Conservation (phyloP, 2,329 filamentous ascomycete genomes). For the Thelonectria rubi region DNA sequence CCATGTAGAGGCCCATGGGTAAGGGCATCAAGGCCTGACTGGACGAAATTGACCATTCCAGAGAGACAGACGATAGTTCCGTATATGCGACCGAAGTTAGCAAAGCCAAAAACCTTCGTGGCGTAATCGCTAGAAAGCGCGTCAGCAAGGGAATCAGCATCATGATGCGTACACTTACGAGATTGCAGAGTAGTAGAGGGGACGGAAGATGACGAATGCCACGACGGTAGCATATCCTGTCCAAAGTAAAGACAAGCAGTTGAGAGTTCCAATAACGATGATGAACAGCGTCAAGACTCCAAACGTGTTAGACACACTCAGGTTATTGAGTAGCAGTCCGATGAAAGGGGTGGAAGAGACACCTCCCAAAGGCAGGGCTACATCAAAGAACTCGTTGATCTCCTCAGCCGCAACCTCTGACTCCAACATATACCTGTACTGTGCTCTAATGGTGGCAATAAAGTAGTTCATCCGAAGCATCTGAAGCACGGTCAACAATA, state of each 20-base stretch:
- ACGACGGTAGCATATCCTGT: constrained; percentile 73
- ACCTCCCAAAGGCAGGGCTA: constrained; percentile 72
- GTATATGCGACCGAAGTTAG: too few relatives aligned
- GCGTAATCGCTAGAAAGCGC: too few relatives aligned
- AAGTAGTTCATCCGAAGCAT: constrained; percentile 76
- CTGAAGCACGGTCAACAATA: constrained; percentile 68
- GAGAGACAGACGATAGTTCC: too few relatives aligned
- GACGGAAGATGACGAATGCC: constrained; percentile 76
- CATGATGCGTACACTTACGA: too few relatives aligned
- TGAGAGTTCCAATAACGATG: constrained; percentile 67
- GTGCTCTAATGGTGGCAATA: constrained; percentile 73
- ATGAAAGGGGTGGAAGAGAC: constrained; percentile 77
- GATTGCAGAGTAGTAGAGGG: constrained; percentile 80
- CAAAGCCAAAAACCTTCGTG: too few relatives aligned
- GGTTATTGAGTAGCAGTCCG: constrained; percentile 72
- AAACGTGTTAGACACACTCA: constrained; percentile 69
- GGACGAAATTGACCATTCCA: too few relatives aligned
- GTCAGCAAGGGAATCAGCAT: too few relatives aligned
- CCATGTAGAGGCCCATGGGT: too few relatives aligned
- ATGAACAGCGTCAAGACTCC: constrained; percentile 66
- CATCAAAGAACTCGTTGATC: constrained; percentile 56
- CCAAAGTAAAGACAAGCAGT: constrained; percentile 69
- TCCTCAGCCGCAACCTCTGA: constrained; percentile 51
- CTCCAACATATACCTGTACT: constrained; percentile 75
- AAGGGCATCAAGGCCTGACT: too few relatives aligned